Conservation (phyloP, 352 stramenopile genomes). For the Globisporangium acanthophoron region DNA sequence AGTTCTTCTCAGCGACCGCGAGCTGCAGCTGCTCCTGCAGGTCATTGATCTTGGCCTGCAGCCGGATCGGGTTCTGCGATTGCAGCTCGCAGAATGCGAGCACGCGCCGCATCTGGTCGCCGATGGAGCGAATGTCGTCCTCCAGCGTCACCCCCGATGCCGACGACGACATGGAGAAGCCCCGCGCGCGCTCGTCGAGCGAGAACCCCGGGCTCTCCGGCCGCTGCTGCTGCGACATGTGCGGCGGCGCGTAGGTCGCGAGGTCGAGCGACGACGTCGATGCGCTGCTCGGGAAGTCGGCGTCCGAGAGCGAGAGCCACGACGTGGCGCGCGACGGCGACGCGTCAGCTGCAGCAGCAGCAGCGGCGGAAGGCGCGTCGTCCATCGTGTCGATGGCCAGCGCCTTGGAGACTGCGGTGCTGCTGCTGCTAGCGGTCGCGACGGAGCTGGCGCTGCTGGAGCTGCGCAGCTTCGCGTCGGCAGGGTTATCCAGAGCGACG, state of each 20-base stretch:
- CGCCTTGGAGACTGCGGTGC: background rate
- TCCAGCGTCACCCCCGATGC: slow-evolving; percentile 46
- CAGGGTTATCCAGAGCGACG: background rate
- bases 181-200: slow-evolving; percentile 14
- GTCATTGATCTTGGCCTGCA: slow-evolving; percentile 77
- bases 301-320: slow-evolving; percentile 18
- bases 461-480: no score
- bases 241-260: slow-evolving; percentile 7
- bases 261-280: slow-evolving; percentile 14
- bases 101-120: slow-evolving; percentile 78
- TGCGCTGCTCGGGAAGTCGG: slow-evolving; percentile 7
- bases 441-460: no score
- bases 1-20: slow-evolving; percentile 83
- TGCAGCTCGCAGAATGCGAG: slow-evolving; percentile 74
- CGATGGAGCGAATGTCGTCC: slow-evolving; percentile 73
- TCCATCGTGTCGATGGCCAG: slow-evolving; percentile 4
- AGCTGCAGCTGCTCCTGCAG: slow-evolving; percentile 73
- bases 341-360: background rate
- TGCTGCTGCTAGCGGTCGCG: no score
- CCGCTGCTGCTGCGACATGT: slow-evolving; percentile 1
- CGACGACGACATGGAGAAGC: slow-evolving; percentile 45
- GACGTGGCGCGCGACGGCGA: slow-evolving; percentile 9
- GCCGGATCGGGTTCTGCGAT: slow-evolving; percentile 56
- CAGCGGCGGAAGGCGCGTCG: slow-evolving; percentile 1
- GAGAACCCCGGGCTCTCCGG: background rate